Evolutionary conservation across 352 stramenopile species (phyloP).

Genomic region (Pythium brassicae): DNA sequence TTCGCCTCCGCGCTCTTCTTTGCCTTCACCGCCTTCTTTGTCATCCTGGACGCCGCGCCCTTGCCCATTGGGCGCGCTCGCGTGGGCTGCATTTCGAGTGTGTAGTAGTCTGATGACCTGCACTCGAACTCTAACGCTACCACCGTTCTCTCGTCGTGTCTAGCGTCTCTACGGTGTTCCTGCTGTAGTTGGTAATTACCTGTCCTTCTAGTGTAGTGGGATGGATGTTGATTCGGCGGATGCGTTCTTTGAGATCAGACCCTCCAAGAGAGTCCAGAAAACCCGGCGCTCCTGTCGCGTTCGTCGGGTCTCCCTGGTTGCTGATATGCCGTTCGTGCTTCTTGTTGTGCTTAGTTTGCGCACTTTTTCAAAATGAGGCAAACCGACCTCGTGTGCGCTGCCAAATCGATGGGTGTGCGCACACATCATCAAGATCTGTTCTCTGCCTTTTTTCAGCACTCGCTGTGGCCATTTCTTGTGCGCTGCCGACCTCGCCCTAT

Average conservation of each 20-base stretch:
- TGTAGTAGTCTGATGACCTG: not conserved
- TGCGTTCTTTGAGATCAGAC: not conserved
- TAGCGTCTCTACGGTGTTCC: not conserved
- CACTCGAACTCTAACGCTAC: not conserved
- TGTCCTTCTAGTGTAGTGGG: not conserved
- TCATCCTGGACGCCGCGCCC: not conserved
- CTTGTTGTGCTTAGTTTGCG: not conserved
- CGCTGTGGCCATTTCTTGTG: too few species aligned
- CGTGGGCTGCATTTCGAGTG: too few species aligned
- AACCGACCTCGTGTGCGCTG: too few species aligned
- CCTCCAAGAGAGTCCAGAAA: not conserved
- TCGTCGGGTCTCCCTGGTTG: not conserved
- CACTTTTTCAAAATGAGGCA: too few species aligned
- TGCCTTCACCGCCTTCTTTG: not conserved
- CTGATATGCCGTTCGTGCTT: too few species aligned
- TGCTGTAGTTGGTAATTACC: not conserved
- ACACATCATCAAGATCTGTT: too few species aligned
- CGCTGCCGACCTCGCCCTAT: too few species aligned
- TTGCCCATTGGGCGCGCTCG: not conserved
- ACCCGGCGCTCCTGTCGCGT: not conserved
- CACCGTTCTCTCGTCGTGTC: not conserved
- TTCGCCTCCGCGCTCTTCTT: not conserved
- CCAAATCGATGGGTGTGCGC: too few species aligned
- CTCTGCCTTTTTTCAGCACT: too few species aligned
- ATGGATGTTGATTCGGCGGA: not conserved